Percentiles rank a stretch among this genome's conserved stretches.
Conservation (phyloP, 2,329 filamentous ascomycete genomes). For the Calonectria hawksworthii region DNA sequence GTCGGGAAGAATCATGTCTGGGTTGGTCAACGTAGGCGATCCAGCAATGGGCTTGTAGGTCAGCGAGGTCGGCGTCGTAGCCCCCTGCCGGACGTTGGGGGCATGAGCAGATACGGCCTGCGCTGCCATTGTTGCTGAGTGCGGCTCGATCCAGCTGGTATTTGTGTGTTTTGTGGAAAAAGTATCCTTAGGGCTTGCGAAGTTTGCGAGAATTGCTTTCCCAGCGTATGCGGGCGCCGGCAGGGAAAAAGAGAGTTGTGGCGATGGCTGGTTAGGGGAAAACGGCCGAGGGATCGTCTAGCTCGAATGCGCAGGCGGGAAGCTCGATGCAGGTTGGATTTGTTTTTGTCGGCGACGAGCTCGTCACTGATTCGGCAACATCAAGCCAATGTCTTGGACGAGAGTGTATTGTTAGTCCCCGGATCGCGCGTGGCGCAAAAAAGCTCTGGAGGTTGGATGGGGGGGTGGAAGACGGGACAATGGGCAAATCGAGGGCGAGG, state of each 20-base stretch:
- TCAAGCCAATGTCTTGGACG: constrained; percentile 34
- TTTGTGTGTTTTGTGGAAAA: not conserved
- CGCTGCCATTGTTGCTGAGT: constrained; percentile 48
- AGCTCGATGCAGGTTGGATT: constrained; percentile 21
- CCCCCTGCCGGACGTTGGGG: constrained; percentile 48
- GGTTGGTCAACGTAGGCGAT: constrained; percentile 91
- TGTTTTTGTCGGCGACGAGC: constrained; percentile 25
- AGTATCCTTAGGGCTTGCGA: constrained; percentile 3
- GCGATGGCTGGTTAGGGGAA: constrained; percentile 31
- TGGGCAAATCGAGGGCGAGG: constrained; percentile 24
- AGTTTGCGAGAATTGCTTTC: constrained; percentile 15
- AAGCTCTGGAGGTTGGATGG: constrained; percentile 28
- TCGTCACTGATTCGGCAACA: constrained; percentile 34
- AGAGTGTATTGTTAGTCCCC: constrained; percentile 31
- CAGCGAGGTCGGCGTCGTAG: constrained; percentile 44
- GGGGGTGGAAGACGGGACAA: constrained; percentile 34
- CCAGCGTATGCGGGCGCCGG: not conserved
- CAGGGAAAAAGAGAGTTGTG: not conserved
- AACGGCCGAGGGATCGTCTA: constrained; percentile 24
- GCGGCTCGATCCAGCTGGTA: constrained; percentile 7
- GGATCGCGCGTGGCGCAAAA: constrained; percentile 40
- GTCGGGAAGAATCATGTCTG: constrained; percentile 93
- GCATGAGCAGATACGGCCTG: constrained; percentile 44
- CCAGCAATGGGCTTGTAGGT: constrained; percentile 68
- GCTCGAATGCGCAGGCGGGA: constrained; percentile 34